Conservation (phyloP, 2,329 filamentous ascomycete species). For the Dactylonectria estremocensis region DNA sequence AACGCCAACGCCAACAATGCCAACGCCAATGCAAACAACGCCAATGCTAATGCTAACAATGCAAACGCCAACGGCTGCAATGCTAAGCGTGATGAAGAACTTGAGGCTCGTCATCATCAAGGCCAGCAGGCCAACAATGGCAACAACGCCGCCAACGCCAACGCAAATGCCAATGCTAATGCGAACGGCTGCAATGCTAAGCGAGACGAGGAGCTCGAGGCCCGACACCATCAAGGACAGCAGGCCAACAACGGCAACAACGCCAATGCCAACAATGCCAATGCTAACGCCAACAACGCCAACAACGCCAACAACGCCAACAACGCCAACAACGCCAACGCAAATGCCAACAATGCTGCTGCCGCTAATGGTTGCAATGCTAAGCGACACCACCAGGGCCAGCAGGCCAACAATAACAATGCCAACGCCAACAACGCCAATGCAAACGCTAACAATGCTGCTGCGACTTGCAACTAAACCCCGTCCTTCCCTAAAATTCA, state of each 20-base stretch:
- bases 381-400: slow-evolving; percentile 10
- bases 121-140: slow-evolving; percentile 1
- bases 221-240: slow-evolving; percentile 2
- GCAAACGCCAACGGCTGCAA: not conserved
- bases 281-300: not conserved
- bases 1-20: not conserved
- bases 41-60: not conserved
- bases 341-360: not conserved
- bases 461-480: slow-evolving; percentile 11
- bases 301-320: slow-evolving; percentile 14
- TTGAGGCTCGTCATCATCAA: slow-evolving; percentile 6
- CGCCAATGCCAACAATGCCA: not conserved
- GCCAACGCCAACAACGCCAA: not conserved
- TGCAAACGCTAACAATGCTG: not conserved
- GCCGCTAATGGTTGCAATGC: not conserved
- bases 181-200: slow-evolving; percentile 6
- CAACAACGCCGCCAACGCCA: not conserved
- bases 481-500: not conserved
- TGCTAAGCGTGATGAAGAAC: not conserved
- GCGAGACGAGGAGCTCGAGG: slow-evolving; percentile 8
- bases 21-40: not conserved
- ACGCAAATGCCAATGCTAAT: not conserved
- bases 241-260: not conserved
- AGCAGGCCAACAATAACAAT: not conserved
- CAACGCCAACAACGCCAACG: slow-evolving; percentile 13